phyloP scores from a whole-genome alignment of 768 basidiomycete genomes.

The Lentinula lateritia region DNA sequence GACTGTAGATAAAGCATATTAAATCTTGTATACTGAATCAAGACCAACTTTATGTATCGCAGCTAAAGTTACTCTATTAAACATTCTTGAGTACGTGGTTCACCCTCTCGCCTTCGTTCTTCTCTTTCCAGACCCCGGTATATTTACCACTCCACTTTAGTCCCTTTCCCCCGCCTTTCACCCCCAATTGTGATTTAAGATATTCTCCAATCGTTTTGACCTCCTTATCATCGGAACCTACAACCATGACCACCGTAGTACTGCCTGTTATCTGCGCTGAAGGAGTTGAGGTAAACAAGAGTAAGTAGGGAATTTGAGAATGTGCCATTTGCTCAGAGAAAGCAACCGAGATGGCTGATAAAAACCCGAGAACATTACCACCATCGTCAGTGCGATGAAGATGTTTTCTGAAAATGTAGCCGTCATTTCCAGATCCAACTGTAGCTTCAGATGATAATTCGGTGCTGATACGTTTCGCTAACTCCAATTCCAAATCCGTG shows the following conservation, averaged over 20 bases:
- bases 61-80: not conserved
- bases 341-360: constrained; percentile 51
- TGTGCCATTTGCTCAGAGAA: constrained; percentile 24
- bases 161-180: constrained; percentile 80
- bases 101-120: constrained; percentile 34
- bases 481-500: constrained; percentile 62
- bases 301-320: constrained; percentile 28
- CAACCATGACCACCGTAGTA: constrained; percentile 50
- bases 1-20: too few relatives aligned
- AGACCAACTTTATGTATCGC: not conserved
- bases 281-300: constrained; percentile 60
- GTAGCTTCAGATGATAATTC: constrained; percentile 29
- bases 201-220: constrained; percentile 57
- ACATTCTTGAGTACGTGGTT: constrained; percentile 29
- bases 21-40: not conserved
- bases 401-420: constrained; percentile 36
- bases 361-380: constrained; percentile 49
- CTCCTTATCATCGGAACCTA: constrained; percentile 53
- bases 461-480: constrained; percentile 45
- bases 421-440: constrained; percentile 20
- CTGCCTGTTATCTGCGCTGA: constrained; percentile 46
- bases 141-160: constrained; percentile 72
- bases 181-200: constrained; percentile 48
- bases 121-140: constrained; percentile 56
- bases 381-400: constrained; percentile 61